Percentiles rank a stretch among this genome's conserved stretches.
Evolutionary conservation across 768 basidiomycete genomes (phyloP).

Genomic region (Nidularia pulvinata): DNA sequence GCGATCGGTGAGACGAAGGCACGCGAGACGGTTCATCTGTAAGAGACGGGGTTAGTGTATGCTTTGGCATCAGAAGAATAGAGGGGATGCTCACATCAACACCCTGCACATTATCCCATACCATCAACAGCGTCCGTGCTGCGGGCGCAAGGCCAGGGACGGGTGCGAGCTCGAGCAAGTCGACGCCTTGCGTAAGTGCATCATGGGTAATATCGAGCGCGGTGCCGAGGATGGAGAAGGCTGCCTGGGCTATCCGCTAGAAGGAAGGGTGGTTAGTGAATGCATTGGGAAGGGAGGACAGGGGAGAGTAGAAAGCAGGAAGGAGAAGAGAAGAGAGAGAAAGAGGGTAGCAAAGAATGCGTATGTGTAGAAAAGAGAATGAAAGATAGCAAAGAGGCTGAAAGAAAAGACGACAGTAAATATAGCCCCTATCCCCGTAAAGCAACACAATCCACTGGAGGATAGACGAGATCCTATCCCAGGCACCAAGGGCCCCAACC

Average conservation of each 20-base stretch:
- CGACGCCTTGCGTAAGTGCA: conserved; percentile 34
- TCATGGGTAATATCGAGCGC: conserved; percentile 42
- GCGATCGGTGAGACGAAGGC: conserved; percentile 70
- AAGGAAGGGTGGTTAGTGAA: too few species aligned
- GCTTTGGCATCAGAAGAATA: not conserved
- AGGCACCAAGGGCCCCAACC: too few species aligned
- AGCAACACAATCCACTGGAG: too few species aligned
- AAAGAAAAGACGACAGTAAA: too few species aligned
- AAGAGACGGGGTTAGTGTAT: not conserved
- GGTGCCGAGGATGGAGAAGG: conserved; percentile 36
- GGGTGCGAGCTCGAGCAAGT: conserved; percentile 48
- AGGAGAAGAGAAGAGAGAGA: too few species aligned
- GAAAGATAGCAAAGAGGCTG: too few species aligned
- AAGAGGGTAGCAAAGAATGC: too few species aligned
- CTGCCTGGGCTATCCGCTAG: conserved; percentile 33
- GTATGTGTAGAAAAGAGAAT: too few species aligned
- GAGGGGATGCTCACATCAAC: conserved; percentile 54
- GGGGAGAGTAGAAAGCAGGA: too few species aligned
- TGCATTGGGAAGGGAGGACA: too few species aligned
- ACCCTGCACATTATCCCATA: conserved; percentile 64
- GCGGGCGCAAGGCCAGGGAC: conserved; percentile 53
- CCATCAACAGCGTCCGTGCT: conserved; percentile 48
- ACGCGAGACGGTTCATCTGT: conserved; percentile 68
- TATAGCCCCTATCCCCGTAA: too few species aligned
- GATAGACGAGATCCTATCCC: too few species aligned